A percentile compares a stretch with the other conserved stretches of the same genome.
Conservation (phyloP, 495 filamentous ascomycete genomes). For the Hypoxylon trugodes region DNA sequence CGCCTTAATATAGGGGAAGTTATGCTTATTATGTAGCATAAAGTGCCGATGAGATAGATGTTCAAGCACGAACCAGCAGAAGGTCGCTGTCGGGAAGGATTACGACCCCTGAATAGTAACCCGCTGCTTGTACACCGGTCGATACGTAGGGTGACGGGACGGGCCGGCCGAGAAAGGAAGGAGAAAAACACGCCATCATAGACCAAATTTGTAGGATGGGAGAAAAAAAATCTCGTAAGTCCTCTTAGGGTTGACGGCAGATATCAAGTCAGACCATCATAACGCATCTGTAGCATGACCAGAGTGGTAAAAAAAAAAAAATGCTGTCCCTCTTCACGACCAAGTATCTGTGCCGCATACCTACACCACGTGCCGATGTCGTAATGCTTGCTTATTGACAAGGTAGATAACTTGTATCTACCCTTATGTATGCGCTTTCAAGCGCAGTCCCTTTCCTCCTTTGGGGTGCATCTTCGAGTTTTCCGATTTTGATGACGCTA, state of each 20-base stretch:
- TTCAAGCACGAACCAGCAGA: constrained; percentile 15
- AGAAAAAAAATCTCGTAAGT: constrained; percentile 1
- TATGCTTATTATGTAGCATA: neutral
- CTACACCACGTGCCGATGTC: constrained; percentile 30
- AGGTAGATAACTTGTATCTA: constrained; percentile 6
- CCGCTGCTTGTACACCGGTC: constrained; percentile 24
- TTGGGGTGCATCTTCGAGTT: constrained; percentile 4
- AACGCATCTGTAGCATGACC: constrained; percentile 7
- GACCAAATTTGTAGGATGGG: neutral
- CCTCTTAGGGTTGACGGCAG: neutral
- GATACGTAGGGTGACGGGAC: constrained; percentile 27
- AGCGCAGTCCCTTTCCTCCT: neutral
- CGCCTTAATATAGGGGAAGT: neutral
- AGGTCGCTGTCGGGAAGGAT: constrained; percentile 34
- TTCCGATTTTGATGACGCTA: constrained; percentile 25
- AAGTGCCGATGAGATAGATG: constrained; percentile 3
- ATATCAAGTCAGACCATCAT: constrained; percentile 9
- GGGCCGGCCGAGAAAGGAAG: constrained; percentile 42
- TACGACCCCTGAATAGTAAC: constrained; percentile 18
- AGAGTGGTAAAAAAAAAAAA: neutral
- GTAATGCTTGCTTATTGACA: constrained; percentile 19
- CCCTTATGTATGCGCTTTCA: neutral
- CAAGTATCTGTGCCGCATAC: constrained; percentile 8
- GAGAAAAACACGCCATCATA: constrained; percentile 22
- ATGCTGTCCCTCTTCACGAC: neutral